These are phyloP conservation scores for Trypanosomatidae sp. DNA, from an alignment of 208 protist species.

Conservation along the genomic window DNA sequence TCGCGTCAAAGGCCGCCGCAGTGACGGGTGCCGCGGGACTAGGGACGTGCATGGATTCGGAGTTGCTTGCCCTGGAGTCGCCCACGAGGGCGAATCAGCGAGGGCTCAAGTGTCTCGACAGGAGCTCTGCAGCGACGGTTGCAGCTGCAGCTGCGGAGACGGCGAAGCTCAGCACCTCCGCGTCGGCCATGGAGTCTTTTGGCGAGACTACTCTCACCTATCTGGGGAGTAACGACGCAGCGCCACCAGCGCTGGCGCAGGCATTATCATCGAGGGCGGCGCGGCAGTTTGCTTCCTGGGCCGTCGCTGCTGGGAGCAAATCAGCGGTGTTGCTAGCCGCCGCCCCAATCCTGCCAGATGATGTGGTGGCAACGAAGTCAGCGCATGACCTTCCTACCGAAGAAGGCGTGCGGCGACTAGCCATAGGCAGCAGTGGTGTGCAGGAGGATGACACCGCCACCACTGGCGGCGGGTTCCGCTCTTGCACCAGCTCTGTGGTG, in stretches of 20 bases:
- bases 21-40: neutral
- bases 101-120: neutral
- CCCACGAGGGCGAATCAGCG: neutral
- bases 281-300: neutral
- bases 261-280: neutral
- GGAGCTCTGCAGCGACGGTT: neutral
- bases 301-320: neutral
- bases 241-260: neutral
- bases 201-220: neutral
- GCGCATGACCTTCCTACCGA: neutral
- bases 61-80: neutral
- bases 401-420: neutral
- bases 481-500: neutral
- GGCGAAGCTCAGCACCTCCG: neutral
- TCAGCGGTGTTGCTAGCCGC: neutral
- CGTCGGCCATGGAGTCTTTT: neutral
- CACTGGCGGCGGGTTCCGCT: neutral
- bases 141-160: neutral
- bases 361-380: neutral
- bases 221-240: neutral
- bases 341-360: neutral
- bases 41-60: neutral
- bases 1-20: neutral
- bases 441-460: neutral
- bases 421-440: no score